These are phyloP conservation scores for Marsdenia floribunda DNA, from an alignment of 257 asterid species.

Conservation along the genomic window DNA sequence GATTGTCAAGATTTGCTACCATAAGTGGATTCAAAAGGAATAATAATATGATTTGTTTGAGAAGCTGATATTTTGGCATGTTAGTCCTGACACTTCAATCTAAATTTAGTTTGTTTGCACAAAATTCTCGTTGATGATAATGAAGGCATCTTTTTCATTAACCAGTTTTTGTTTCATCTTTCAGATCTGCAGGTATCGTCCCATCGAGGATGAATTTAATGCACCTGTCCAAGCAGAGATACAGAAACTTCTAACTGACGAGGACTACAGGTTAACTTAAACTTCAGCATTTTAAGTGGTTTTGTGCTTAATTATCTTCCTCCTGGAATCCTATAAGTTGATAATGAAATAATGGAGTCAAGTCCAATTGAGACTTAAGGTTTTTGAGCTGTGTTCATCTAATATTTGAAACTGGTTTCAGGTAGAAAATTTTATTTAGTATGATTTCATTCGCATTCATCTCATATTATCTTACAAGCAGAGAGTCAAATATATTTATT, in stretches of 20 bases:
- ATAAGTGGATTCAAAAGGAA: background rate
- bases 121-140: background rate
- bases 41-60: background rate
- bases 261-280: constrained; percentile 67
- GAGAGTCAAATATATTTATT: too few species aligned
- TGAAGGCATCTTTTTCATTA: background rate
- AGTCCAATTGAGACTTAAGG: too few species aligned
- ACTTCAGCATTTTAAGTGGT: background rate
- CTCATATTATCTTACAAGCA: too few species aligned
- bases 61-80: background rate
- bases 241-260: constrained; percentile 76
- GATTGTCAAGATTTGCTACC: too few species aligned
- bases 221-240: constrained; percentile 69
- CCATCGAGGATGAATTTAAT: constrained; percentile 80
- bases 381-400: background rate
- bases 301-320: too few species aligned
- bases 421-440: too few species aligned
- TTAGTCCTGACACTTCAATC: too few species aligned
- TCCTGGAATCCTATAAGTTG: too few species aligned
- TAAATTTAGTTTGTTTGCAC: background rate
- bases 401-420: too few species aligned
- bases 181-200: constrained; percentile 87
- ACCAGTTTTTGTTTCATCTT: constrained; percentile 5
- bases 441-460: too few species aligned
- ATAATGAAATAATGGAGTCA: too few species aligned